Evolutionary conservation across 805 yeast species (phyloP), one percentile per base, ranked within the genome.

Genomic region (Zygosaccharomyces pseudorouxii): DNA sequence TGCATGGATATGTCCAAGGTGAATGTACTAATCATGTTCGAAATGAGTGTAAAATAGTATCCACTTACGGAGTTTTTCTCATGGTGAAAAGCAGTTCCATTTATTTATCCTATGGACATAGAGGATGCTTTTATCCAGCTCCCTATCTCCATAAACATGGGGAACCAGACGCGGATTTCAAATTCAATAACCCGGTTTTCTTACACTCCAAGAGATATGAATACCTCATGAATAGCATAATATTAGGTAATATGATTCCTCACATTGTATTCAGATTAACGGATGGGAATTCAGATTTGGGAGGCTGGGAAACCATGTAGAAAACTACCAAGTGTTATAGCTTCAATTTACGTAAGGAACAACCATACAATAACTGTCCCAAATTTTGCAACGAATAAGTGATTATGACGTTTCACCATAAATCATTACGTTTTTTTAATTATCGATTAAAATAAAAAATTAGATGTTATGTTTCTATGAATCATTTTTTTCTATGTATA

Each of bases 91-190:
- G 59, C 38, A 63, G 62, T 45, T 48, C 77, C 45, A 48, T 64
- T 9, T 61, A 60, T 38, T 30, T 92, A 41, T 78, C 85, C 50
- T 80, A 80, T 44, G 84, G 83, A 6, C 83, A 85, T 31, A 51
- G 67, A 47, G 99, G 99, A 0, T 80, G 96, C 0, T 92, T 92
- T 63, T 75, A 79, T 51, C 81, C 81, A 29, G 84, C 95, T 2
- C 98, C 98, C 0, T 92, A 82, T 61, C 68, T 87, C 30, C 96
- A 90, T 63, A 75, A 75, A 30, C 95, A 89, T 64, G 97, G 97
- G 1, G 97, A 90, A 59, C 67, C 81, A 12, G 89, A 90, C 43
- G 84, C 81, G 38, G 90, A 84, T 45, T 72, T 80, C 54, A 85
- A 80, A 49, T 80, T 81, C 42, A 84, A 83, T 0, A 79, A 89